Conservation (phyloP, 139 green algal genomes). For the Ettlia oleoabundans region DNA sequence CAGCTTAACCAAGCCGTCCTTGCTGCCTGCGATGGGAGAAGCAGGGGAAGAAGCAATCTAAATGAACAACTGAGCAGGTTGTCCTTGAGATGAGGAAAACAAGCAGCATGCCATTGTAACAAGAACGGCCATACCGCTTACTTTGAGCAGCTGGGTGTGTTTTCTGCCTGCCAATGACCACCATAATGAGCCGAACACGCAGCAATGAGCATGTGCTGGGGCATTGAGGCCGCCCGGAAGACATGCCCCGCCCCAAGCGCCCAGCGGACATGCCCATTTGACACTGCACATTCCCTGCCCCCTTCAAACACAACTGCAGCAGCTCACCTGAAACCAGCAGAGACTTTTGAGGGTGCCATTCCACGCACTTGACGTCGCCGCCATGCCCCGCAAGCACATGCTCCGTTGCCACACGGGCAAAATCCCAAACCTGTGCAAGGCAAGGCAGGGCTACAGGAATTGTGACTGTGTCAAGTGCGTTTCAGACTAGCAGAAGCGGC, state of each 20-base stretch:
- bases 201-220: background rate
- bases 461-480: no score
- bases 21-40: slow-evolving; percentile 47
- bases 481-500: no score
- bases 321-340: slow-evolving; percentile 72
- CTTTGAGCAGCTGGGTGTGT: no score
- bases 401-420: slow-evolving; percentile 60
- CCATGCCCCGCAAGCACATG: slow-evolving; percentile 80
- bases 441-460: no score
- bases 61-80: background rate
- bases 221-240: no score
- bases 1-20: slow-evolving; percentile 93
- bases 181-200: background rate
- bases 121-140: no score
- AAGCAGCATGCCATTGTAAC: no score
- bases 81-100: no score
- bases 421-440: slow-evolving; percentile 75
- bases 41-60: background rate
- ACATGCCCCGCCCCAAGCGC: no score
- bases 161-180: background rate
- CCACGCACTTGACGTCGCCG: slow-evolving; percentile 89
- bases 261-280: no score
- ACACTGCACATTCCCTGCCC: no score
- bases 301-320: no score
- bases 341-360: slow-evolving; percentile 89